These are phyloP conservation scores for Castanea crenata DNA, from an alignment of 306 rosid species.

Conservation along the genomic window DNA sequence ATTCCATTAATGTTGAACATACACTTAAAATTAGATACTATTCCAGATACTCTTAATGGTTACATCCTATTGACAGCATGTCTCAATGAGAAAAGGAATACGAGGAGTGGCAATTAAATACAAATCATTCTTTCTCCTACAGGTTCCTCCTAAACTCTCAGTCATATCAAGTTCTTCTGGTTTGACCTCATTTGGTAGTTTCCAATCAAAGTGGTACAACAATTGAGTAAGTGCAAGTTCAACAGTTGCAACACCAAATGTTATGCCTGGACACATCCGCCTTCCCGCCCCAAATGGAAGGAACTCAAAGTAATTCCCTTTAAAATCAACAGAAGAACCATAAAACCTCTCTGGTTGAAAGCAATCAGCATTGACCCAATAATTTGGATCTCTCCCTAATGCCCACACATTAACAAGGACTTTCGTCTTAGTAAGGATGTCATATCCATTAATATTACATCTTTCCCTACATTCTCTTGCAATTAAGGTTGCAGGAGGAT, in stretches of 20 bases:
- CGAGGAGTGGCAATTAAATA: conserved; percentile 17
- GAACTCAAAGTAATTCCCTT: conserved; percentile 23
- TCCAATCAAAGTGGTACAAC: not conserved
- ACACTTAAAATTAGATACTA: no score
- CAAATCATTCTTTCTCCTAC: no score
- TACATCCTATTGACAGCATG: not conserved
- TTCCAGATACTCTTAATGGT: no score
- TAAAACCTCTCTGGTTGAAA: conserved; percentile 29
- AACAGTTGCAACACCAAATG: conserved; percentile 25
- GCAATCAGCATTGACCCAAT: conserved; percentile 17
- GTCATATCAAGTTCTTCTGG: no score
- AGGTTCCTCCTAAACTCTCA: no score
- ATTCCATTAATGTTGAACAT: no score
- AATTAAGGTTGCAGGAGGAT: conserved; percentile 21
- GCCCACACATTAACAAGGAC: not conserved
- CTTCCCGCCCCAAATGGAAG: conserved; percentile 33
- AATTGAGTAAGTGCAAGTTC: conserved; percentile 21
- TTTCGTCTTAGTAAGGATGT: not conserved
- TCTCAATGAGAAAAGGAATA: not conserved
- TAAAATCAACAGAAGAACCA: conserved; percentile 13
- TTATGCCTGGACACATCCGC: conserved; percentile 30
- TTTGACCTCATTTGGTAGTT: no score
- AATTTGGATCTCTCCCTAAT: not conserved
- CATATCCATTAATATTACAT: conserved; percentile 10
- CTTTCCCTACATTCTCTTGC: conserved; percentile 23